A percentile compares a stretch with the other conserved stretches of the same genome.
Evolutionary conservation across 176 grass and related monocot species (phyloP).

Genomic region (Lolium multiflorum): DNA sequence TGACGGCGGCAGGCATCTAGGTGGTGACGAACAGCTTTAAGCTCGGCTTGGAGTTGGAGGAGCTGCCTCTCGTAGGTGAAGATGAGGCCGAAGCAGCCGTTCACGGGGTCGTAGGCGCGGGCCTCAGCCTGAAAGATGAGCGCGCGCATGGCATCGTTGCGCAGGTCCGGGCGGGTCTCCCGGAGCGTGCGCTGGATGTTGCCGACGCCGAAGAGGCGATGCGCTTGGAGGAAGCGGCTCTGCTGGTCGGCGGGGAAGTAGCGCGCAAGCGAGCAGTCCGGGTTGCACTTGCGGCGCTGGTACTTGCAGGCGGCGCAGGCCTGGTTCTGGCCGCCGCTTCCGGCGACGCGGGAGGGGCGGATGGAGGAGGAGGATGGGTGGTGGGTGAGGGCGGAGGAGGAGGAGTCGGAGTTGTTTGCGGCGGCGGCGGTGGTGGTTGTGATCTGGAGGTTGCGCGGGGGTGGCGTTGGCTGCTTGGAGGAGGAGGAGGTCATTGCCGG

Average conservation of each 20-base stretch:
- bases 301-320: constrained; percentile 80
- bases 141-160: constrained; percentile 51
- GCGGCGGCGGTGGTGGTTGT: not conserved
- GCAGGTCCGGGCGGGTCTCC: constrained; percentile 8
- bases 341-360: not conserved
- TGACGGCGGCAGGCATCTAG: constrained; percentile 31
- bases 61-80: not conserved
- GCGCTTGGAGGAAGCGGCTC: constrained; percentile 59
- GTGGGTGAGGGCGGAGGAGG: constrained; percentile 23
- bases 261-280: constrained; percentile 56
- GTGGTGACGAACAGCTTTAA: not conserved
- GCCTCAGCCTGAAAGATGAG: constrained; percentile 60
- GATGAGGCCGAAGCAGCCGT: constrained; percentile 40
- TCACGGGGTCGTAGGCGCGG: constrained; percentile 49
- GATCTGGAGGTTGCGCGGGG: constrained; percentile 33
- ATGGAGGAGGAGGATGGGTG: constrained; percentile 8
- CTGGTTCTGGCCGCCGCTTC: constrained; percentile 16
- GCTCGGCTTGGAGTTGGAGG: not conserved
- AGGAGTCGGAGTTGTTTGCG: not conserved
- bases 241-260: constrained; percentile 80
- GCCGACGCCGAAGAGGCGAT: constrained; percentile 68
- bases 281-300: constrained; percentile 68
- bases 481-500: constrained; percentile 23
- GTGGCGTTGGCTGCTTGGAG: constrained; percentile 1
- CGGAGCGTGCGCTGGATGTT: constrained; percentile 57